phyloP scores from a whole-genome alignment of 495 filamentous ascomycete species.

The Lepidopterella palustris region DNA sequence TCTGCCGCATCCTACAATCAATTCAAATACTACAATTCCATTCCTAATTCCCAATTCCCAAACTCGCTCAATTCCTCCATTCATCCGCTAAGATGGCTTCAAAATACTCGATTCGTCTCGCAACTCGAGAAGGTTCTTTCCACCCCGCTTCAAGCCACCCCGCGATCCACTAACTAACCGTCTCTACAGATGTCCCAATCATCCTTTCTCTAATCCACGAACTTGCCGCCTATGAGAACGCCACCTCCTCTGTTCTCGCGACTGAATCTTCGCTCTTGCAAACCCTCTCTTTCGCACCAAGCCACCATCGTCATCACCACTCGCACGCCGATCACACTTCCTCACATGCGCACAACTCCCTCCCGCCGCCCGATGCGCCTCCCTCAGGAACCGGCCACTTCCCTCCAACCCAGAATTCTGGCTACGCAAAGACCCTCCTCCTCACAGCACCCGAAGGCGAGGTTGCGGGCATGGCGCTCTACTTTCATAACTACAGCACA shows the following conservation, averaged over 20 bases:
- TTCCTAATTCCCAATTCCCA: not conserved
- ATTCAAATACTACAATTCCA: not conserved
- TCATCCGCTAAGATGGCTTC: constrained; percentile 13
- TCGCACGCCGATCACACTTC: not conserved
- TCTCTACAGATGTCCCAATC: constrained; percentile 63
- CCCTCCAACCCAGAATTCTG: constrained; percentile 26
- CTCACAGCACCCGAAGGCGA: constrained; percentile 31
- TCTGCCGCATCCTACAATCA: not conserved
- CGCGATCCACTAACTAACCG: constrained; percentile 7
- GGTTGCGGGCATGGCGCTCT: constrained; percentile 55
- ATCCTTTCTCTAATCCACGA: constrained; percentile 83
- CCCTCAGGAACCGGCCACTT: not conserved
- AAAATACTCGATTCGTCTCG: constrained; percentile 25
- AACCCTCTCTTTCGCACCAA: constrained; percentile 68
- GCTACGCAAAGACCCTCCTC: constrained; percentile 40
- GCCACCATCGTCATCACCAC: not conserved
- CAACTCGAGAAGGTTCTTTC: constrained; percentile 28
- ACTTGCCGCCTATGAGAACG: constrained; percentile 79
- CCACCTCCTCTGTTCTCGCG: constrained; percentile 67
- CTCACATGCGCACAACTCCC: not conserved
- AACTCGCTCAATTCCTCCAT: not conserved
- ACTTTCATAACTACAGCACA: constrained; percentile 72
- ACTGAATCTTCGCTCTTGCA: constrained; percentile 63
- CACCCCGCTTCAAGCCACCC: not conserved
- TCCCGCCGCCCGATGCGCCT: constrained; percentile 2